Conservation (phyloP, 768 basidiomycete genomes). For the Naganishia kalamii region DNA sequence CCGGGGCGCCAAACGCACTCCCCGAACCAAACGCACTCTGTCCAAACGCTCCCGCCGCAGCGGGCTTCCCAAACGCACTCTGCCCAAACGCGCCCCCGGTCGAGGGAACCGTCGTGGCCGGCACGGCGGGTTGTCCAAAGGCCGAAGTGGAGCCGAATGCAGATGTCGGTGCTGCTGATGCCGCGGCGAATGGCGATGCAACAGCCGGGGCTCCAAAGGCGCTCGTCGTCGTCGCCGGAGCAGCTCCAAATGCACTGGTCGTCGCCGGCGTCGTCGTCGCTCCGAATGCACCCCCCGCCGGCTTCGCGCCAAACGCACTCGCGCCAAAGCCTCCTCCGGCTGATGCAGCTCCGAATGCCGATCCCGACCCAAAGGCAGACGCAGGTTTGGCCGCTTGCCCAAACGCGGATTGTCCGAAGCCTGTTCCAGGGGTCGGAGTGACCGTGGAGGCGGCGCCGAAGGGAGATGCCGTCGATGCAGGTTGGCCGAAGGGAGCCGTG, state of each 20-base stretch:
- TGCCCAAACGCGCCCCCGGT: constrained; percentile 15
- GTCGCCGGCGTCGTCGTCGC: neutral
- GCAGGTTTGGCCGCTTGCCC: neutral
- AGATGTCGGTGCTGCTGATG: neutral
- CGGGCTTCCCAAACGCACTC: constrained; percentile 15
- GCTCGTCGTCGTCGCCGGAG: neutral
- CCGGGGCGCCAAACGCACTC: constrained; percentile 11
- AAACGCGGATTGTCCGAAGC: constrained; percentile 17
- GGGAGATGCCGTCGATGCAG: neutral
- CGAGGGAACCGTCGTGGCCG: too few relatives aligned
- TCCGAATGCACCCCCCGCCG: too few relatives aligned
- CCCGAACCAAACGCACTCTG: neutral
- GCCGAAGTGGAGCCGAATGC: constrained; percentile 10
- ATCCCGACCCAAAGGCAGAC: constrained; percentile 9
- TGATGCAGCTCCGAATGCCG: neutral
- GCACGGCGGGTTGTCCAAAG: constrained; percentile 6
- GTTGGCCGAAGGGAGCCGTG: neutral
- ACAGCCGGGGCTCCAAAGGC: neutral
- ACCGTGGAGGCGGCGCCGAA: neutral
- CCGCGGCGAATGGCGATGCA: neutral
- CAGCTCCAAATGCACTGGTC: neutral
- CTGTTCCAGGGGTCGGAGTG: neutral
- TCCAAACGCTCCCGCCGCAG: neutral
- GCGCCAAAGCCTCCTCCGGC: neutral
- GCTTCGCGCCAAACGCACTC: constrained; percentile 14